Evolutionary conservation across 257 asterid genomes (phyloP), one percentile per base, ranked within the genome.

Genomic region (Forsythia viridissima): DNA sequence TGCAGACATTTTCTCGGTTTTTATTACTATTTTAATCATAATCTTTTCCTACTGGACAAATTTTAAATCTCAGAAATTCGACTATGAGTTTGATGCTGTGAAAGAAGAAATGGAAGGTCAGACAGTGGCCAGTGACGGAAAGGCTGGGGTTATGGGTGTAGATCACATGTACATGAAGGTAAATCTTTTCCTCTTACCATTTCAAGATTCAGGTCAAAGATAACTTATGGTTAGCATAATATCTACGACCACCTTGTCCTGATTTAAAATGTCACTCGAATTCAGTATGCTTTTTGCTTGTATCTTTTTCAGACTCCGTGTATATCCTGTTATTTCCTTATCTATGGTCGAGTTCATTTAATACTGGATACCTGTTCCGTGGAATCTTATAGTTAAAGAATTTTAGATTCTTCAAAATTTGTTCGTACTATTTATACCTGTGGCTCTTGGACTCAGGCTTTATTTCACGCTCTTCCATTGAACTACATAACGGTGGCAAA

Each of bases 131-230:
- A 68, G 46, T 41, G 86, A 88, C 52, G 84, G 79, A 71, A 88
- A 84, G 79, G 63, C 74, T 81, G 86, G 83, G 68, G 40, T 77
- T 42, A 68, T 13, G 40, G 81, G 77, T 69, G 79, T 68, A 24
- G 97, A 93, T 85, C 83, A 57, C 84, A 87, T 92, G 90, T 93
- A 93, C 88, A 88, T 90, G 97, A 89, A 95, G 97, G 99, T 92
- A 71, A 80, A 69, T 74, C n/a, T 37, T 71, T 70, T 61, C 37
- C 65, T 84, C 30, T 46, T 81, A 24, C 37, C 42, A 7, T 18
- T 57, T 48, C 66, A 57, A 16, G 66, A 57, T 57, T 57, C 4
- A 20, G 66, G 34, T 57, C 66, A 30, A 2, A 57, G 66, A 57
- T 57, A 57, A 57, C 34, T n/a, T 20, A 5, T n/a, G 24, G 9